Evolutionary conservation across 148 eudicot genomes (phyloP).

Genomic region (Fagopyrum esculentum): DNA sequence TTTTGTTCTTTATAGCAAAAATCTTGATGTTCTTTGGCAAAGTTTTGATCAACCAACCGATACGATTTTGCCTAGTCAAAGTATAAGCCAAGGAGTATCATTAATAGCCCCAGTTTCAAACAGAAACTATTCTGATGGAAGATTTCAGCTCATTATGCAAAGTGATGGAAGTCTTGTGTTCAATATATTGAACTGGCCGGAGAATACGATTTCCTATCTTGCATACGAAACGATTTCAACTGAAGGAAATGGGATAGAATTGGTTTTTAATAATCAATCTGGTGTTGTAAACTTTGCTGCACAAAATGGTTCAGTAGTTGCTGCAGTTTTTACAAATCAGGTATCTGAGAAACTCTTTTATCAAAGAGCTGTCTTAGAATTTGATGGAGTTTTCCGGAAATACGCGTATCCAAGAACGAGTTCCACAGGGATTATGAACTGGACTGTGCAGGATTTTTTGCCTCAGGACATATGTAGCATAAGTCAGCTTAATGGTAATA

Average conservation of each 20-base stretch:
- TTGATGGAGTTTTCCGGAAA: slow-evolving; percentile 16
- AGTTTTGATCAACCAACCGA: slow-evolving; percentile 19
- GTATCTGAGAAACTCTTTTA: background rate
- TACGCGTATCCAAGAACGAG: slow-evolving; percentile 14
- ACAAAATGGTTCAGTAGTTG: background rate
- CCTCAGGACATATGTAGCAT: slow-evolving; percentile 12
- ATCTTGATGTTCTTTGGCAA: slow-evolving; percentile 9
- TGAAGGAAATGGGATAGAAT: background rate
- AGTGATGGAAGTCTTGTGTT: slow-evolving; percentile 18
- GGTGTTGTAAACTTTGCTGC: background rate
- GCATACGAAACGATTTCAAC: background rate
- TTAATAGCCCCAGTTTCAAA: background rate
- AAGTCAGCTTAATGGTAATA: background rate
- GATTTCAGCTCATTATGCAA: slow-evolving; percentile 10
- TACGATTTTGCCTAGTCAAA: slow-evolving; percentile 18
- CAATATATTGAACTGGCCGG: slow-evolving; percentile 2
- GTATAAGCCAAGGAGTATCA: background rate
- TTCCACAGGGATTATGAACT: background rate
- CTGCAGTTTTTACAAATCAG: background rate
- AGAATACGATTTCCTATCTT: background rate
- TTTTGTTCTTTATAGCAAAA: background rate
- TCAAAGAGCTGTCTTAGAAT: slow-evolving; percentile 11
- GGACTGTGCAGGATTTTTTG: background rate
- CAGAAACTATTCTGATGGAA: slow-evolving; percentile 13
- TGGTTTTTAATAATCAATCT: slow-evolving; percentile 12